phyloP scores from a whole-genome alignment of 169 alveolate genomes.

The Eimeria tenella region DNA sequence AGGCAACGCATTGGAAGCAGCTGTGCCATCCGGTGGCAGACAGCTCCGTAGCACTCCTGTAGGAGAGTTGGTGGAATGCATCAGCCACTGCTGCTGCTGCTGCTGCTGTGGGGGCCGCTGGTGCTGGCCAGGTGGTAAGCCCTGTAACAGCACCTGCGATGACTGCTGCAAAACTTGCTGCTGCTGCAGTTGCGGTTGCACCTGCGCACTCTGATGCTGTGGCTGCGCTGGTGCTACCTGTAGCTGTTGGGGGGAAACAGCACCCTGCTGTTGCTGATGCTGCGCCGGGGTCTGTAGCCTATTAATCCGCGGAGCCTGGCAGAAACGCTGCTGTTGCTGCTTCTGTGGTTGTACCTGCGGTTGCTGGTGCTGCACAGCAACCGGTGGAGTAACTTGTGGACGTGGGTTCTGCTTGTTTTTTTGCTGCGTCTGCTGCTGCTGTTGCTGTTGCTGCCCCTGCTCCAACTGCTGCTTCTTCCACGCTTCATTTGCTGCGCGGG shows the following conservation, averaged over 20 bases:
- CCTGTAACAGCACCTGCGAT: constrained; percentile 23
- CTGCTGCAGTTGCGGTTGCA: constrained; percentile 42
- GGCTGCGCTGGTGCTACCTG: constrained; percentile 31
- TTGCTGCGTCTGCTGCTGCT: constrained; percentile 68
- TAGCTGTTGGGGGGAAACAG: background rate
- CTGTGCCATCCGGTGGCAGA: background rate
- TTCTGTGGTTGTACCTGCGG: constrained; percentile 20
- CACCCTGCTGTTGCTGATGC: constrained; percentile 23
- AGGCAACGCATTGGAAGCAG: constrained; percentile 12
- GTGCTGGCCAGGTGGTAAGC: background rate
- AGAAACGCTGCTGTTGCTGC: constrained; percentile 6
- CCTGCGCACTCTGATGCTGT: constrained; percentile 8
- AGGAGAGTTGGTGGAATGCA: background rate
- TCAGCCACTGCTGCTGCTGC: constrained; percentile 53
- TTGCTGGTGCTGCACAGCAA: constrained; percentile 24
- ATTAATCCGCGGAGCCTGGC: background rate
- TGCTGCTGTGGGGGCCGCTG: background rate
- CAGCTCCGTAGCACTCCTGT: constrained; percentile 41
- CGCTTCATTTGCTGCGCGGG: constrained; percentile 73
- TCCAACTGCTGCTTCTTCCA: constrained; percentile 53
- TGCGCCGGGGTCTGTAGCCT: background rate
- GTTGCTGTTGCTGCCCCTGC: constrained; percentile 65
- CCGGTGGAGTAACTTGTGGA: background rate
- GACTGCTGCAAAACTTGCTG: constrained; percentile 3
- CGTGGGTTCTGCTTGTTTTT: background rate